A percentile compares a stretch with the other conserved stretches of the same genome.
Conservation (phyloP, 768 basidiomycete species). For the Dendrothele bispora region DNA sequence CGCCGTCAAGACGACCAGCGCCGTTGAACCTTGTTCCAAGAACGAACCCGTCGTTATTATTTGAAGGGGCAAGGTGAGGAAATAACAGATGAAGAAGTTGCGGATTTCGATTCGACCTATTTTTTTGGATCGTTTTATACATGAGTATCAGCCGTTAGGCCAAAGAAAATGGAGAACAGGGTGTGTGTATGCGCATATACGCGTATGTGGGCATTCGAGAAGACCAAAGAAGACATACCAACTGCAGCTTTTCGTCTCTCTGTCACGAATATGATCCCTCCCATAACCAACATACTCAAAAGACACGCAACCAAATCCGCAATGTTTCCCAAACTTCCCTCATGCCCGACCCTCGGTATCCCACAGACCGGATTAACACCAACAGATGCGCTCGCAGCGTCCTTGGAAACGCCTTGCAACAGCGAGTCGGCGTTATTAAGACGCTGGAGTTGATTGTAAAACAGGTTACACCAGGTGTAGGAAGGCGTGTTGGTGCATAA, state of each 20-base stretch:
- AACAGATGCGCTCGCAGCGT: slow-evolving; percentile 61
- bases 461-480: slow-evolving; percentile 93
- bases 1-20: slow-evolving; percentile 69
- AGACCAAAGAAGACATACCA: slow-evolving; percentile 44
- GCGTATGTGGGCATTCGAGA: too few species aligned
- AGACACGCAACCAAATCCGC: slow-evolving; percentile 84
- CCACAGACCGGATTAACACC: slow-evolving; percentile 84
- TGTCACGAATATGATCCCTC: slow-evolving; percentile 55
- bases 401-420: slow-evolving; percentile 39
- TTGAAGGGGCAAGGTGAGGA: slow-evolving; percentile 75
- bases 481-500: slow-evolving; percentile 72
- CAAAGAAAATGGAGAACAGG: too few species aligned
- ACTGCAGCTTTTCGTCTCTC: slow-evolving; percentile 84
- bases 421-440: slow-evolving; percentile 24
- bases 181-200: too few species aligned
- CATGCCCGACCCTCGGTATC: slow-evolving; percentile 59
- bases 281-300: slow-evolving; percentile 60
- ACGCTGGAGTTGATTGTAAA: slow-evolving; percentile 67
- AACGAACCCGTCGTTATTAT: slow-evolving; percentile 80
- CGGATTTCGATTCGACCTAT: slow-evolving; percentile 75
- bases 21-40: slow-evolving; percentile 74
- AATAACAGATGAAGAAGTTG: slow-evolving; percentile 62
- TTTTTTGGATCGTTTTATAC: background rate
- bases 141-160: too few species aligned
- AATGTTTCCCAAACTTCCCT: slow-evolving; percentile 73